phyloP scores from a whole-genome alignment of 1,284 basidiomycete species.

The Cutaneotrichosporon curvatum region DNA sequence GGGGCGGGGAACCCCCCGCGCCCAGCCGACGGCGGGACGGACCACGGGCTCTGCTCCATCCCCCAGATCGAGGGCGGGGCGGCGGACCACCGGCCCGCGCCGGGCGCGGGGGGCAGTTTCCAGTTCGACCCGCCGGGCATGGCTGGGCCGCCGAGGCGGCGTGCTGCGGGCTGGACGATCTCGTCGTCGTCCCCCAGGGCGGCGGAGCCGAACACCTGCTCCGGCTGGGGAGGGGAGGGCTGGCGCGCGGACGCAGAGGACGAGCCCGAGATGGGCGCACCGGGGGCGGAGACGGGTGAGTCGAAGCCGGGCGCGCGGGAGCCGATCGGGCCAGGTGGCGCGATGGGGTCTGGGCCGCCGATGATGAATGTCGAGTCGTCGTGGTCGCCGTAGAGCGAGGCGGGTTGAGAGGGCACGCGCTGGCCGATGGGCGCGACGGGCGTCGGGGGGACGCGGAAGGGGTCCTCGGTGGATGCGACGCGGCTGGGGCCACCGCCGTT shows the following conservation, averaged over 20 bases:
- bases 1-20: not conserved
- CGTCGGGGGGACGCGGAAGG: slow-evolving; percentile 20
- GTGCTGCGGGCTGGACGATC: slow-evolving; percentile 27
- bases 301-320: slow-evolving; percentile 5
- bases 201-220: slow-evolving; percentile 34
- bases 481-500: slow-evolving; percentile 6
- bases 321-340: slow-evolving; percentile 14
- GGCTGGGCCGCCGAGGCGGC: slow-evolving; percentile 15
- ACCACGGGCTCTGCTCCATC: not conserved
- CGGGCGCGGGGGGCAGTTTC: slow-evolving; percentile 24
- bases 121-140: slow-evolving; percentile 5
- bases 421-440: slow-evolving; percentile 28
- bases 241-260: slow-evolving; percentile 1
- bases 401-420: slow-evolving; percentile 11
- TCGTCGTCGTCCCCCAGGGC: slow-evolving; percentile 38
- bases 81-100: slow-evolving; percentile 31
- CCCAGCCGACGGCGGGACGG: not conserved
- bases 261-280: slow-evolving; percentile 4
- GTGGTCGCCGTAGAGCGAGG: slow-evolving; percentile 9
- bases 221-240: slow-evolving; percentile 25
- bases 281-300: not conserved
- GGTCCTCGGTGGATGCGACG: slow-evolving; percentile 26
- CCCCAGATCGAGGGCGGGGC: slow-evolving; percentile 21
- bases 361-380: slow-evolving; percentile 8
- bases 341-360: slow-evolving; percentile 4